phyloP scores from a whole-genome alignment of 106 monocot genomes.

The Apostasia ramifera region DNA sequence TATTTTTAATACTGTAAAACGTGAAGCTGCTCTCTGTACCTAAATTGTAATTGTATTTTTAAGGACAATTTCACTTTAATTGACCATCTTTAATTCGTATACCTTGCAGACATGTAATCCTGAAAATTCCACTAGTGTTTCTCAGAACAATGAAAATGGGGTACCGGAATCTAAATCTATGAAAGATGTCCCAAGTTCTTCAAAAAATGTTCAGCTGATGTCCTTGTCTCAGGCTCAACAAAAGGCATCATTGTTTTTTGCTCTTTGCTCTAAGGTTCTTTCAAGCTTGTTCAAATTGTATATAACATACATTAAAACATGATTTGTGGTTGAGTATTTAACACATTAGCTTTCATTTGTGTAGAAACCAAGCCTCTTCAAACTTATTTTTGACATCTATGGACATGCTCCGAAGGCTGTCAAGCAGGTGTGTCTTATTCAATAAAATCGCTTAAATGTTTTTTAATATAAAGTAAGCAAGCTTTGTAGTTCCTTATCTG shows the following conservation, averaged over 20 bases:
- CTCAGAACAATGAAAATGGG: constrained; percentile 42
- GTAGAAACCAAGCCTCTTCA: constrained; percentile 76
- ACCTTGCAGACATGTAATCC: constrained; percentile 32
- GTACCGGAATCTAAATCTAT: constrained; percentile 30
- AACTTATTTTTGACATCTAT: constrained; percentile 81
- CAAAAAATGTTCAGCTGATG: constrained; percentile 11
- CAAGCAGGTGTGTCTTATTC: constrained; percentile 55
- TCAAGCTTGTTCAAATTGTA: neutral
- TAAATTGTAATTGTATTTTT: no score
- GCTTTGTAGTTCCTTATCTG: no score
- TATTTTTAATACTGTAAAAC: no score
- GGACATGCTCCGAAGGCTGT: constrained; percentile 76
- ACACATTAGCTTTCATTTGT: constrained; percentile 10
- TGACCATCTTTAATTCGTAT: no score
- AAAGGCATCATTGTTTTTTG: constrained; percentile 75
- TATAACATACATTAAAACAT: neutral
- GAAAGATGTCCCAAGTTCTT: constrained; percentile 17
- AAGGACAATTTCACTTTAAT: no score
- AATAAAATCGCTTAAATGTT: neutral
- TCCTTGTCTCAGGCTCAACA: constrained; percentile 53
- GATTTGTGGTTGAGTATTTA: neutral
- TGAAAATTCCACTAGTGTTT: constrained; percentile 45
- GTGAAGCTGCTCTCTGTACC: no score
- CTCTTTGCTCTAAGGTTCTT: constrained; percentile 81
- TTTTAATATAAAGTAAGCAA: neutral